Evolutionary conservation across 371 early-diverging fungal genomes (phyloP).

Genomic region (Batkoa obscura): DNA sequence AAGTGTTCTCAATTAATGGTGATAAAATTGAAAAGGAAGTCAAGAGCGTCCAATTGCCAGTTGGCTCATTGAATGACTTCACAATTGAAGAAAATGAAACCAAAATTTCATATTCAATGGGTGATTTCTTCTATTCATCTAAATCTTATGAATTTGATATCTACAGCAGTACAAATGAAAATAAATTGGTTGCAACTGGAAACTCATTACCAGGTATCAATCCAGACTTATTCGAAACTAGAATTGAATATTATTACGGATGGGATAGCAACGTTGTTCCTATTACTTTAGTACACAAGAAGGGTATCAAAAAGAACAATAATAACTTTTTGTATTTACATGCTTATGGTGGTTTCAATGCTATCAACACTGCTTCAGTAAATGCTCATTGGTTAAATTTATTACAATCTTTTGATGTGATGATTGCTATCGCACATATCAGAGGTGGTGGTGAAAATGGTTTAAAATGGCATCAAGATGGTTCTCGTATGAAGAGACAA

Average conservation of each 20-base stretch:
- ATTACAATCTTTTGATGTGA: conserved; percentile 20
- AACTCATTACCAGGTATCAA: conserved; percentile 19
- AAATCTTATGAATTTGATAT: conserved; percentile 22
- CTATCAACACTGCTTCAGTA: conserved; percentile 23
- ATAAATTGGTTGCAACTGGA: conserved; percentile 11
- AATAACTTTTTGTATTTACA: conserved; percentile 31
- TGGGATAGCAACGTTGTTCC: conserved; percentile 43
- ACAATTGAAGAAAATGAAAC: conserved; percentile 9
- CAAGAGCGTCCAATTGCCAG: conserved; percentile 10
- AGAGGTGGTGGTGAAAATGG: conserved; percentile 32
- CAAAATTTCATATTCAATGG: conserved; percentile 23
- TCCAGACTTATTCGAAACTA: conserved; percentile 18
- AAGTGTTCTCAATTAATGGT: background rate
- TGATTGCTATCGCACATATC: conserved; percentile 18
- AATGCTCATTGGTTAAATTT: conserved; percentile 18
- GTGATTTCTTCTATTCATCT: conserved; percentile 30
- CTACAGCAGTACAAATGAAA: conserved; percentile 12
- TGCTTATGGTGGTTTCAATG: conserved; percentile 43
- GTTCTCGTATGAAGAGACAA: conserved; percentile 18
- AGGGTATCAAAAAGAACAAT: conserved; percentile 20
- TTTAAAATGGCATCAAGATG: conserved; percentile 22
- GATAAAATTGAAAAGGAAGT: background rate
- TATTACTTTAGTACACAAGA: conserved; percentile 25
- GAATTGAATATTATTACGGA: conserved; percentile 31
- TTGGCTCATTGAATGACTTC: conserved; percentile 12